Base-by-base conservation (phyloP, 305 asterid species). In the Rubia tinctorum region DNA sequence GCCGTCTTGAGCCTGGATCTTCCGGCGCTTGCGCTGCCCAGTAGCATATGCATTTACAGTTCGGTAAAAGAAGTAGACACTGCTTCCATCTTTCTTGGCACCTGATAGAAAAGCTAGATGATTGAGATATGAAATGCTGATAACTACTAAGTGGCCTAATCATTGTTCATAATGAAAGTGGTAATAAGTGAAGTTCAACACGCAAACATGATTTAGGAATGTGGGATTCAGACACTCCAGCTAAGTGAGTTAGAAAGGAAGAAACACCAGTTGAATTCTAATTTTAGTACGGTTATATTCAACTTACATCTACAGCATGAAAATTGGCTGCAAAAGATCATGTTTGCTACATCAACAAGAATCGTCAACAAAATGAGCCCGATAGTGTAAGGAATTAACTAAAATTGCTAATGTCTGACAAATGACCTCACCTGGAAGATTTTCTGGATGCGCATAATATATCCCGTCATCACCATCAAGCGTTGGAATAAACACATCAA, bases 391-490 rank as follows among this genome's bases (percentile, higher is more conserved):
- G 43, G 56, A 68, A 74, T 30, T 7, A 37, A 44, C 56, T 25
- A 23, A 55, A 18, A 55, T 13, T 47, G 15, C 23, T 66, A 22
- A 66, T 27, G 30, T 2, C 20, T 2, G 44, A 18, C n/a, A 27
- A 18, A 12, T 13, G 69, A 66, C 61, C 55, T 81, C 71, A 95
- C 98, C 98, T 22, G 98, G 97, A 85, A 92, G 99, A 80, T 92
- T 87, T 81, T 91, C 97, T 23, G 99, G 99, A 84, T 92, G 99
- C 69, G 96, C 81, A 76, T 77, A 92, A 71, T 92, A 89, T 74
- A 95, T 91, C 56, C 99, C 99, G 18, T 82, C 92, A 2, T 83
- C 80, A 1, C 81, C 81, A 9, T 92, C 95, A 55, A 95, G 83
- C 14, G 99, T 92, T 0, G 90, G 95, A 75, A 95, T 95, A 76